Conservation (phyloP, 768 basidiomycete genomes). For the Boletus rubroflammeus region DNA sequence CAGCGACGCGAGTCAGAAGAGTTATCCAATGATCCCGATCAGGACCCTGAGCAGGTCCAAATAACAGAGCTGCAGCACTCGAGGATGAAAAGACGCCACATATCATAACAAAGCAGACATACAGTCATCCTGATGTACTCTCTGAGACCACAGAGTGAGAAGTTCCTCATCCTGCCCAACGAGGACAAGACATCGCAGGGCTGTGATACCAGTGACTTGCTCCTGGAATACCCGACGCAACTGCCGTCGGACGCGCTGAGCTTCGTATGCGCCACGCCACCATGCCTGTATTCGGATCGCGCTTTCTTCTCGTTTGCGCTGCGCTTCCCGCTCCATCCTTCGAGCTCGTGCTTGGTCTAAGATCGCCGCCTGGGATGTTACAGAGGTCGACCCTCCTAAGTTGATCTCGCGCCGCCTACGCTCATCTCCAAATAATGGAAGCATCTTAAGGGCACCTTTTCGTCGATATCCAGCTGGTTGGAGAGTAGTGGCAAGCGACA, state of each 20-base stretch:
- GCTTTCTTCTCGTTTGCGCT: conserved; percentile 52
- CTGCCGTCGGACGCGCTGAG: conserved; percentile 38
- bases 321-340: conserved; percentile 54
- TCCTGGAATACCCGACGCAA: conserved; percentile 48
- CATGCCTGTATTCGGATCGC: conserved; percentile 64
- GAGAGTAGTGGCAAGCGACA: not conserved
- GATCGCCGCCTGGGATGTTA: conserved; percentile 51
- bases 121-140: conserved; percentile 21
- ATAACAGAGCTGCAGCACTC: conserved; percentile 35
- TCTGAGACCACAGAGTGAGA: conserved; percentile 33
- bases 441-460: conserved; percentile 20
- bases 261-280: conserved; percentile 57
- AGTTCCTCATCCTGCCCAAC: conserved; percentile 42
- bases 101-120: not conserved
- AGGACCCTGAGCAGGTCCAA: conserved; percentile 36
- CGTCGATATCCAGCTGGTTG: not conserved
- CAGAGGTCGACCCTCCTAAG: conserved; percentile 61
- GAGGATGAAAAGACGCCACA: not conserved
- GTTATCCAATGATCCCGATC: conserved; percentile 55
- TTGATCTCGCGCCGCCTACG: conserved; percentile 63
- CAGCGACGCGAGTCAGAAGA: conserved; percentile 47
- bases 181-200: conserved; percentile 62
- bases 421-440: conserved; percentile 50
- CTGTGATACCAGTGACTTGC: conserved; percentile 51
- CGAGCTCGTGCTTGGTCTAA: conserved; percentile 60